Percentiles rank a stretch among this genome's conserved stretches.
Conservation (phyloP, 495 filamentous ascomycete species). For the Melanomma pulvis-pyrius region DNA sequence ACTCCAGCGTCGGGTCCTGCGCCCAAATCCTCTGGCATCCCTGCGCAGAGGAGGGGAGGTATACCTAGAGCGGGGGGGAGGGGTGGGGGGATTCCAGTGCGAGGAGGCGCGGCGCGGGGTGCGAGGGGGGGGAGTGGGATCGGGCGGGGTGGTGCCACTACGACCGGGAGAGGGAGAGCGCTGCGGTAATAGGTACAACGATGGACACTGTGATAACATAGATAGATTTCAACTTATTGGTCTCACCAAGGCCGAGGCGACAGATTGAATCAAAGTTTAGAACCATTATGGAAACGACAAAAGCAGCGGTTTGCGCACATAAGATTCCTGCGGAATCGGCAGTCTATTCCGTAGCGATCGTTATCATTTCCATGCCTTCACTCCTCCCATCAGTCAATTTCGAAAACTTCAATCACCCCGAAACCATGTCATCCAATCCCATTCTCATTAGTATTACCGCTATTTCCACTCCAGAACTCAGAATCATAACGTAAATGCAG, state of each 20-base stretch:
- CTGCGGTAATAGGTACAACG: neutral
- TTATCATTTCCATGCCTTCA: neutral
- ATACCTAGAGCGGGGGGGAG: conserved; percentile 33
- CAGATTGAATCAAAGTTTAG: too few species aligned
- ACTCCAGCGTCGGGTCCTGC: conserved; percentile 50
- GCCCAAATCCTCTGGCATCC: conserved; percentile 11
- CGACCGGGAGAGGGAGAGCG: conserved; percentile 41
- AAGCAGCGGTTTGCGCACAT: neutral
- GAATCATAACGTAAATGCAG: conserved; percentile 22
- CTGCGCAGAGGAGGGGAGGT: conserved; percentile 20
- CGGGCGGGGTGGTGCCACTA: conserved; percentile 40
- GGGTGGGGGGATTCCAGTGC: conserved; percentile 44
- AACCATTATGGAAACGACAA: too few species aligned
- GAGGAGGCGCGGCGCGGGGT: conserved; percentile 44
- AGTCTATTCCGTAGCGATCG: neutral
- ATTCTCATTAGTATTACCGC: conserved; percentile 10
- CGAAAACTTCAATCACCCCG: neutral
- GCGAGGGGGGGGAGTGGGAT: conserved; percentile 47
- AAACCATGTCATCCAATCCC: neutral
- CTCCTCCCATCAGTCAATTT: neutral
- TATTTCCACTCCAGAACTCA: neutral
- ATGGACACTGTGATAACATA: neutral
- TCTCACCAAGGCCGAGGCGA: too few species aligned
- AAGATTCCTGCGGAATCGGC: neutral
- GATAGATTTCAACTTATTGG: neutral